Evolutionary conservation across 306 rosid species (phyloP).

Genomic region (Dicorynia guianensis): DNA sequence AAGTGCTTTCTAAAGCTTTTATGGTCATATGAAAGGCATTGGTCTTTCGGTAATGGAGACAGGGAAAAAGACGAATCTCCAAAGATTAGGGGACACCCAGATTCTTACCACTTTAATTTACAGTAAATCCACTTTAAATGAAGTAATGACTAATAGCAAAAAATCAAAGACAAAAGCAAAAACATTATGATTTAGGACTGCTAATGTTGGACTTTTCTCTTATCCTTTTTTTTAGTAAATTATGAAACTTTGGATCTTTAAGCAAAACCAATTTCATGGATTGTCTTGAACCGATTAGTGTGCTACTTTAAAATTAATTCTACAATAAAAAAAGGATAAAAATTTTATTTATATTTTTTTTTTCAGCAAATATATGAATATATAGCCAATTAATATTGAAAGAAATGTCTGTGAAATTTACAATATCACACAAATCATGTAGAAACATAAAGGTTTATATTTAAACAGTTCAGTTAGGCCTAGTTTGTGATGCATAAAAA

Average conservation of each 20-base stretch:
- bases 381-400: no score
- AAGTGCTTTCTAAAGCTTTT: neutral
- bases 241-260: neutral
- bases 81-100: constrained; percentile 36
- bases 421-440: no score
- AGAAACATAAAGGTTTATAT: no score
- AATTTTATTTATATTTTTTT: no score
- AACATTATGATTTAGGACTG: neutral
- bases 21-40: neutral
- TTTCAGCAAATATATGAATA: no score
- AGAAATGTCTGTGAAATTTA: no score
- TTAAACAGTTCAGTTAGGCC: no score
- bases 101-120: constrained; percentile 16
- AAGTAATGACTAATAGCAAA: constrained; percentile 19
- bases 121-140: constrained; percentile 35
- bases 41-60: constrained; percentile 5
- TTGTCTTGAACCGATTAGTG: neutral
- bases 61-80: constrained; percentile 42
- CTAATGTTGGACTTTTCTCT: neutral
- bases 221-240: neutral
- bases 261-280: neutral
- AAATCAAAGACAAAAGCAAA: neutral
- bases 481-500: no score
- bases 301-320: no score
- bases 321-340: no score